Evolutionary conservation across 495 filamentous ascomycete species (phyloP), one percentile per base, ranked within the genome.

Genomic region (Neurospora sp.): DNA sequence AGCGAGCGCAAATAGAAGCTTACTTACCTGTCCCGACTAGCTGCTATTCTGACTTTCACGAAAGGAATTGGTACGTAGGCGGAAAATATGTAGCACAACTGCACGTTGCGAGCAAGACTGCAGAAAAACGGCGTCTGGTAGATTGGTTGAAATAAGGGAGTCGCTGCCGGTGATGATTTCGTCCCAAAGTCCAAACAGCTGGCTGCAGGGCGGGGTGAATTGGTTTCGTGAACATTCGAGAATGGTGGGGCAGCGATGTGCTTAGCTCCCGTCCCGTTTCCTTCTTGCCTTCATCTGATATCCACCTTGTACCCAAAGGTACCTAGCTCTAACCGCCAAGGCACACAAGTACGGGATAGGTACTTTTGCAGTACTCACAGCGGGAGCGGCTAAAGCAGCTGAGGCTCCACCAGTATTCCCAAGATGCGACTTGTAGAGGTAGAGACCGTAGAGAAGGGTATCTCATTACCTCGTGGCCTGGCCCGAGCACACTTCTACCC

Each of bases 181-280:
- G 31, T 74, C 41, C 40, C 11, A 38, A 16, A n/a, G 39, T 41
- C 18, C 72, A 70, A 71, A 27, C 38, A 66, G 54, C 54, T 73
- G 69, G 49, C 70, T 39, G 71, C 38, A 44, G 46, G 69, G 70
- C 37, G 46, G 73, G 71, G 74, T 31, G 78, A 75, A 66, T 66
- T 66, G 46, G 77, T 69, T 80, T 80, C 79, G 69, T 80, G 79
- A 80, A 80, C 72, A 70, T 80, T 80, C 79, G 79, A 80, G 75
- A 75, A 60, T 77, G 77, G 79, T 79, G 77, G 79, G 79, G 79
- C 70, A 60, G 49, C 23, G 27, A 66, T 35, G 54, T 66, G 54
- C 54, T 66, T 66, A 66, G 54, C 54, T 66, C 54, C 54, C 54
- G 54, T 66, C 54, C 54, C 27, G 27, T 37, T 66, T 18, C 54